These are phyloP conservation scores for Bocquillonia castaneifolia DNA, from an alignment of 441 rosid species.

Conservation along the genomic window DNA sequence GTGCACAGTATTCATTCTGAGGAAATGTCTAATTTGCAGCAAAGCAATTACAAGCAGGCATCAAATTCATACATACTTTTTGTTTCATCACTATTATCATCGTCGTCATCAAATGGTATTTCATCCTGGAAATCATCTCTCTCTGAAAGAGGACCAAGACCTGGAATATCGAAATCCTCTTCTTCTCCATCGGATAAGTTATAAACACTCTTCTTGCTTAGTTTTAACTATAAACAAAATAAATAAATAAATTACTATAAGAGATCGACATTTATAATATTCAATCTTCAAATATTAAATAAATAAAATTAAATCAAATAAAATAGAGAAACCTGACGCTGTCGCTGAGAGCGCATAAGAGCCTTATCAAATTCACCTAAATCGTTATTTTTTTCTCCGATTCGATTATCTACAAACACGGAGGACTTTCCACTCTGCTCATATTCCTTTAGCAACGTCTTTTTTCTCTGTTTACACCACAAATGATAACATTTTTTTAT, in stretches of 20 bases:
- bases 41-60: not conserved
- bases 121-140: constrained; percentile 76
- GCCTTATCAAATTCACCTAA: constrained; percentile 77
- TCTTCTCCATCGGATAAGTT: constrained; percentile 89
- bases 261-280: no score
- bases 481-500: not conserved
- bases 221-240: constrained; percentile 39
- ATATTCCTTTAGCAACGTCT: constrained; percentile 76
- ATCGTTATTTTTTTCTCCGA: constrained; percentile 66
- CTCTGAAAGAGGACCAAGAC: constrained; percentile 39
- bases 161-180: constrained; percentile 44
- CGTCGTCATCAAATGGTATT: constrained; percentile 53
- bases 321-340: constrained; percentile 49
- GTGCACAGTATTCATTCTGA: not conserved
- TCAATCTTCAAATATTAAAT: not conserved
- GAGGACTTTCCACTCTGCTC: constrained; percentile 68
- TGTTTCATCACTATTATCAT: constrained; percentile 37
- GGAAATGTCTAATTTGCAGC: not conserved
- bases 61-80: constrained; percentile 35
- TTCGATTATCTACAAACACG: constrained; percentile 66
- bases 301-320: not conserved
- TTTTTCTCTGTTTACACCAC: constrained; percentile 54
- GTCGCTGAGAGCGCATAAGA: constrained; percentile 78
- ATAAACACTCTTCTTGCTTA: constrained; percentile 60
- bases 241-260: constrained; percentile 10